Percentiles rank a stretch among this genome's conserved stretches.
Evolutionary conservation across 371 early-diverging fungal species (phyloP).

Genomic region (Zopfochytrium polystomum): DNA sequence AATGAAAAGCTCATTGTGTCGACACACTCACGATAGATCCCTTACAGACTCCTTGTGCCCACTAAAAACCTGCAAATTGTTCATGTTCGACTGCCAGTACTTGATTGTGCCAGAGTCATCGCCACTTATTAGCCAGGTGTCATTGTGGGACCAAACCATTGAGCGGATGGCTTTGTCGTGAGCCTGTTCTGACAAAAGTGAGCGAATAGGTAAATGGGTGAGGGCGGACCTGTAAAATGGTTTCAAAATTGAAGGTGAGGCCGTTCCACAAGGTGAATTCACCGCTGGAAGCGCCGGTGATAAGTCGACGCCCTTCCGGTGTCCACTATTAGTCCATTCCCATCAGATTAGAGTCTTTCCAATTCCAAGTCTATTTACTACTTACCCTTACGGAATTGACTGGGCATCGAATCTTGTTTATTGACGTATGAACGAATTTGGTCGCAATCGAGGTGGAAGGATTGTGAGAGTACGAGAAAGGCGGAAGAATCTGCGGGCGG

Average conservation of each 20-base stretch:
- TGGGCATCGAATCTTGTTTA: constrained; percentile 95
- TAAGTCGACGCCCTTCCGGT: constrained; percentile 96
- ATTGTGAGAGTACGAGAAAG: constrained; percentile 74
- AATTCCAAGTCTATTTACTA: neutral
- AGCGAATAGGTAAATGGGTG: constrained; percentile 2
- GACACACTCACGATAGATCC: constrained; percentile 66
- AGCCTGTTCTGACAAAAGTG: constrained; percentile 54
- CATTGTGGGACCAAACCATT: constrained; percentile 98
- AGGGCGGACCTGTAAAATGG: constrained; percentile 84
- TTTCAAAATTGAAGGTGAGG: constrained; percentile 99
- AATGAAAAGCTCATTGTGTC: neutral
- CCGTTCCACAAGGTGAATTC: constrained; percentile 99
- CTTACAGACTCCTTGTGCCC: constrained; percentile 94
- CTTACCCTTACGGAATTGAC: constrained; percentile 90
- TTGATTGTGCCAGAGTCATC: constrained; percentile 97
- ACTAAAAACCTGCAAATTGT: constrained; percentile 90
- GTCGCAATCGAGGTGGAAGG: constrained; percentile 83
- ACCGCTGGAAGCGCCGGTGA: constrained; percentile 96
- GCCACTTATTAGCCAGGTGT: constrained; percentile 94
- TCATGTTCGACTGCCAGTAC: constrained; percentile 99
- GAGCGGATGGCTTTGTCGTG: constrained; percentile 93
- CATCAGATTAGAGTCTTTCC: neutral
- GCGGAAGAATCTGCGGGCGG: constrained; percentile 61
- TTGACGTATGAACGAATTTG: constrained; percentile 94
- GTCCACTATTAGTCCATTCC: constrained; percentile 74